phyloP scores from a whole-genome alignment of 805 yeast species.

The Metschnikowia matae region DNA sequence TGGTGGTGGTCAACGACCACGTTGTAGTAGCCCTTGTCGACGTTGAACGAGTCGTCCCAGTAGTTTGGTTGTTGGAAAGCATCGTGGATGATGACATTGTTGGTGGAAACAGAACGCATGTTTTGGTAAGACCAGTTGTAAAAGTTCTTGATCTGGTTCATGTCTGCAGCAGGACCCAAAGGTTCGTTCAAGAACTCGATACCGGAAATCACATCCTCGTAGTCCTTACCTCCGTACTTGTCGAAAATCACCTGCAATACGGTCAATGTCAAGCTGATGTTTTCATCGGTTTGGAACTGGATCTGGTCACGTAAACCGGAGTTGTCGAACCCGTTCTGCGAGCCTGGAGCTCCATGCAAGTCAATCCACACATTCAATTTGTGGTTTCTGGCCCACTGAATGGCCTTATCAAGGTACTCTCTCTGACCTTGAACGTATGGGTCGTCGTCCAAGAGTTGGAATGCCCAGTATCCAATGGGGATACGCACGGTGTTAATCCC shows the following conservation, averaged over 20 bases:
- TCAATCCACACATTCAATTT: slow-evolving; percentile 83
- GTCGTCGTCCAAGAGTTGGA: slow-evolving; percentile 54
- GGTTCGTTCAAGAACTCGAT: slow-evolving; percentile 90
- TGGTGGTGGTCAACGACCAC: slow-evolving; percentile 86
- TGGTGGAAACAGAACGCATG: slow-evolving; percentile 51
- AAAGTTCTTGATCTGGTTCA: slow-evolving; percentile 55
- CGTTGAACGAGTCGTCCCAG: slow-evolving; percentile 56
- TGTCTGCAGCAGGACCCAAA: slow-evolving; percentile 62
- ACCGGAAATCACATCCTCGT: slow-evolving; percentile 72
- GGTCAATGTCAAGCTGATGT: slow-evolving; percentile 41
- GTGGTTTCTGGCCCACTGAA: slow-evolving; percentile 65
- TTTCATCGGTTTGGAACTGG: slow-evolving; percentile 15
- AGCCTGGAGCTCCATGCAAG: slow-evolving; percentile 94
- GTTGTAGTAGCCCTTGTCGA: slow-evolving; percentile 45
- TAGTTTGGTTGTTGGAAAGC: slow-evolving; percentile 58
- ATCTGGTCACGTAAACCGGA: slow-evolving; percentile 71
- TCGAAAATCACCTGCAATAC: slow-evolving; percentile 53
- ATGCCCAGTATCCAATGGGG: slow-evolving; percentile 97
- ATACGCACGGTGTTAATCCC: slow-evolving; percentile 86
- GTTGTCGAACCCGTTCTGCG: slow-evolving; percentile 95
- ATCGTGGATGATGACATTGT: slow-evolving; percentile 73
- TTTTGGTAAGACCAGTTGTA: slow-evolving; percentile 59
- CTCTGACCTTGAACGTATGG: slow-evolving; percentile 87
- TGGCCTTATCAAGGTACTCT: slow-evolving; percentile 66
- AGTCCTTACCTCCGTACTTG: slow-evolving; percentile 60